Conservation (phyloP, 2,329 filamentous ascomycete genomes). For the Beauveria asiatica region DNA sequence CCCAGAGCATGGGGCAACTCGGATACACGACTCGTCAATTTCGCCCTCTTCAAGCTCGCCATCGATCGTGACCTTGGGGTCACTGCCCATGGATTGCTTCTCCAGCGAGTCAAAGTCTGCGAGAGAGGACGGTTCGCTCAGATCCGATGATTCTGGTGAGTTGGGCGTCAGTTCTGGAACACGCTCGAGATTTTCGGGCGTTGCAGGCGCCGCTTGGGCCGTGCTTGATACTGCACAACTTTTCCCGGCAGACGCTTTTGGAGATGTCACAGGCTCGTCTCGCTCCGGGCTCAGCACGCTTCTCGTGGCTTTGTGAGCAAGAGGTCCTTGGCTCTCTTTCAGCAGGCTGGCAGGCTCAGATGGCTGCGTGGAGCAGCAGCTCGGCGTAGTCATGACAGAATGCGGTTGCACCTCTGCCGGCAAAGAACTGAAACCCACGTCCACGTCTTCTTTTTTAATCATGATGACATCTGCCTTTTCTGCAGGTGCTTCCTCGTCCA, state of each 20-base stretch:
- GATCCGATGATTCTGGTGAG: not conserved
- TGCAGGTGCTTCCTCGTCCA: not conserved
- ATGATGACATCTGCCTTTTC: fast-evolving
- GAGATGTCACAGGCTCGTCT: not conserved
- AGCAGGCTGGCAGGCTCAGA: no score
- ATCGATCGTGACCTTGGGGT: not conserved
- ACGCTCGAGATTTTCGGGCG: not conserved
- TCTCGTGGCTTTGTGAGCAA: not conserved
- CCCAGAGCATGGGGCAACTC: not conserved
- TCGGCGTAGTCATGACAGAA: not conserved
- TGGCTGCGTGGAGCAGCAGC: not conserved
- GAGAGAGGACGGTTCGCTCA: not conserved
- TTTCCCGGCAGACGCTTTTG: no score
- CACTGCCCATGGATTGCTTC: not conserved
- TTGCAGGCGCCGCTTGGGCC: no score
- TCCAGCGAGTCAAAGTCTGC: not conserved
- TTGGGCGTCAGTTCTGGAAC: not conserved
- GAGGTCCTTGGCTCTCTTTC: not conserved
- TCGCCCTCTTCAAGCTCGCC: not conserved
- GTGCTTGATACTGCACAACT: no score
- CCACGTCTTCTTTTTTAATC: not conserved
- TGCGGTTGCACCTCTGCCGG: no score
- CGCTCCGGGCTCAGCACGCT: no score
- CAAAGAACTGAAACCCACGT: not conserved
- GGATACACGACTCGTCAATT: not conserved